Evolutionary conservation across 2,329 filamentous ascomycete species (phyloP).

Genomic region (Cladophialophora exuberans): DNA sequence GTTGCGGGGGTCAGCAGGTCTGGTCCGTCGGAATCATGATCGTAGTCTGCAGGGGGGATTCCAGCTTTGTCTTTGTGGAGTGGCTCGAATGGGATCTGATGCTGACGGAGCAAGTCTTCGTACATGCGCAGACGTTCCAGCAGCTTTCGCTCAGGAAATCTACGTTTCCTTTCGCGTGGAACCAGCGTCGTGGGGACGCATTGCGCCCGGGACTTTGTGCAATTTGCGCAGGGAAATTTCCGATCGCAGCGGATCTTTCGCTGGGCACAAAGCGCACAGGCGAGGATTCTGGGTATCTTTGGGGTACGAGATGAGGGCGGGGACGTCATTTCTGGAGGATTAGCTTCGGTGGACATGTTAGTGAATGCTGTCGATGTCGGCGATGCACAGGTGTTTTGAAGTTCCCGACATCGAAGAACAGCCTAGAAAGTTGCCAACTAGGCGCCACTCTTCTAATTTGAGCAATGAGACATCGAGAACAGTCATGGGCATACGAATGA

Average conservation of each 20-base stretch:
- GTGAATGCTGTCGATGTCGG: too few species aligned
- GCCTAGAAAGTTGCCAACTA: too few species aligned
- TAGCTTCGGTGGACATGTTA: too few species aligned
- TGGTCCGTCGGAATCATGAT: slow-evolving; percentile 32
- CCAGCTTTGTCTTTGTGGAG: slow-evolving; percentile 49
- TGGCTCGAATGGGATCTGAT: slow-evolving; percentile 71
- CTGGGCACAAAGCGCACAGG: slow-evolving; percentile 60
- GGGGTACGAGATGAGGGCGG: background rate
- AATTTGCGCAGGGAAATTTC: slow-evolving; percentile 6
- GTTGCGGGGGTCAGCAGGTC: slow-evolving; percentile 33
- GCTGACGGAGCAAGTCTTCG: slow-evolving; percentile 66
- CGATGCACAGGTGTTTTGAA: too few species aligned
- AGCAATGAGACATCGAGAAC: too few species aligned
- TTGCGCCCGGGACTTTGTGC: slow-evolving; percentile 58
- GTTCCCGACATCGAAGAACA: too few species aligned
- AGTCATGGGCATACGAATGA: too few species aligned
- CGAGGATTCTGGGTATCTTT: slow-evolving; percentile 47
- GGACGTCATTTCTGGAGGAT: too few species aligned
- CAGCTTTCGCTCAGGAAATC: slow-evolving; percentile 71
- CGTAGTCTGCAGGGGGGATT: slow-evolving; percentile 27
- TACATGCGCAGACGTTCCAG: slow-evolving; percentile 71
- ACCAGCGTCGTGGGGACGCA: slow-evolving; percentile 52
- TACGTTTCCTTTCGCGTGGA: slow-evolving; percentile 61
- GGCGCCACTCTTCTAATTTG: too few species aligned
- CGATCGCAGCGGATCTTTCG: slow-evolving; percentile 12